Evolutionary conservation across 2,329 filamentous ascomycete species (phyloP).

Genomic region (Remersonia thermophila): DNA sequence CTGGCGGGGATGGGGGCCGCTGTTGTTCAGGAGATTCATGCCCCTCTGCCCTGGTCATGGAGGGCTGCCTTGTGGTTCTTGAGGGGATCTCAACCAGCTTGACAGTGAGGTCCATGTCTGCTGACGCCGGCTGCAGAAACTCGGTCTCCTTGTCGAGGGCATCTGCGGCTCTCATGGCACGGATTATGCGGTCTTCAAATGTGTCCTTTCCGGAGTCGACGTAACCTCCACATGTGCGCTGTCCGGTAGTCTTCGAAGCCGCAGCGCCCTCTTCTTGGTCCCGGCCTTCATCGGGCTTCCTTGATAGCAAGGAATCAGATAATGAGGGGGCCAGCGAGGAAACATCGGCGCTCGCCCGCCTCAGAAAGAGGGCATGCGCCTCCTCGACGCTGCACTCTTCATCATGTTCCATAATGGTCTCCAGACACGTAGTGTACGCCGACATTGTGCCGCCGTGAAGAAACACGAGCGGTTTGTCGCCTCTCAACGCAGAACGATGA

Average conservation of each 20-base stretch:
- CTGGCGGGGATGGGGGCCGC: slow-evolving; percentile 2
- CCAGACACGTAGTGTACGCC: slow-evolving; percentile 42
- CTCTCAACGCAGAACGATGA: slow-evolving; percentile 27
- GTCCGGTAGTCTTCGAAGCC: neutral
- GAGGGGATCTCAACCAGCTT: slow-evolving; percentile 11
- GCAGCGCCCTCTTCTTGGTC: neutral
- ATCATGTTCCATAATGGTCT: slow-evolving; percentile 39
- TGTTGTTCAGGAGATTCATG: slow-evolving; percentile 1
- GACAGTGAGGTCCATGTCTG: slow-evolving; percentile 35
- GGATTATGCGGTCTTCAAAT: slow-evolving; percentile 36
- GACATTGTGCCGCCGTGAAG: slow-evolving; percentile 46
- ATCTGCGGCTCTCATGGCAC: slow-evolving; percentile 48
- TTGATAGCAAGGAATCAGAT: neutral
- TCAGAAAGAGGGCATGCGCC: slow-evolving; percentile 39
- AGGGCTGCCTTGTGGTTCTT: slow-evolving; percentile 31
- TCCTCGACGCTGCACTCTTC: slow-evolving; percentile 36
- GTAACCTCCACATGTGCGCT: neutral
- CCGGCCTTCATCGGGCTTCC: too few species aligned
- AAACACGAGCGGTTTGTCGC: slow-evolving; percentile 44
- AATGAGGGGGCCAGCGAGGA: slow-evolving; percentile 2
- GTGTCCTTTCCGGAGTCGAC: slow-evolving; percentile 4
- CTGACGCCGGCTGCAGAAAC: slow-evolving; percentile 34
- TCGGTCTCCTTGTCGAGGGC: slow-evolving; percentile 44
- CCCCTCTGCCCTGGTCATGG: slow-evolving; percentile 26
- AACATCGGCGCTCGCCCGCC: slow-evolving; percentile 36